Percentiles rank a stretch among this genome's conserved stretches.
Conservation (phyloP, 2,329 filamentous ascomycete genomes). For the Dissoconium aciculare region DNA sequence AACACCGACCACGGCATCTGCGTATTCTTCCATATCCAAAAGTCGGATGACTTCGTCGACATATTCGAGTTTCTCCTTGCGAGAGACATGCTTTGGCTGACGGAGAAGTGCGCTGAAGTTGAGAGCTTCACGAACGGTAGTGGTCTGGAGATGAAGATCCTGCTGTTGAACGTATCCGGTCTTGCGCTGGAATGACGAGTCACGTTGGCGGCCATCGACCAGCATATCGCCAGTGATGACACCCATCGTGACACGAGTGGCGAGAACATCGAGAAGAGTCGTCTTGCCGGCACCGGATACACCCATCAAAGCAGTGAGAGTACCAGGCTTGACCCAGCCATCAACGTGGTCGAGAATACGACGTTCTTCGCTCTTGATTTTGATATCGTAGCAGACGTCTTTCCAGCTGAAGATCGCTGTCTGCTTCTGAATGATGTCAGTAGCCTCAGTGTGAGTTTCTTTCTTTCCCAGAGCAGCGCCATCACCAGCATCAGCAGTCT, state of each 20-base stretch:
- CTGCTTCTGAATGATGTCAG: constrained; percentile 42
- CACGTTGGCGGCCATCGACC: constrained; percentile 59
- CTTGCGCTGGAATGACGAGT: constrained; percentile 76
- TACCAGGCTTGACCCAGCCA: constrained; percentile 88
- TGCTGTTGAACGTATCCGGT: constrained; percentile 89
- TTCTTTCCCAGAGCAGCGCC: constrained; percentile 3
- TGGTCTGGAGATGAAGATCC: constrained; percentile 72
- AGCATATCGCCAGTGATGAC: constrained; percentile 77
- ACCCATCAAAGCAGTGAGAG: constrained; percentile 79
- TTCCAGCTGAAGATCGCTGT: constrained; percentile 77
- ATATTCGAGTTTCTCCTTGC: constrained; percentile 67
- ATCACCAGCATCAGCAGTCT: constrained; percentile 23
- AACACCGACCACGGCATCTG: constrained; percentile 79
- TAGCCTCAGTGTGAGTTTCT: constrained; percentile 6
- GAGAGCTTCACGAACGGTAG: constrained; percentile 77
- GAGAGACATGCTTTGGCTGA: constrained; percentile 60
- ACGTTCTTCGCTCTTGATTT: constrained; percentile 62
- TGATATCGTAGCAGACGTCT: constrained; percentile 63
- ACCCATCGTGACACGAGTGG: constrained; percentile 75
- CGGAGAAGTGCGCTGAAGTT: constrained; percentile 74
- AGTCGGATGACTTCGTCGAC: constrained; percentile 84
- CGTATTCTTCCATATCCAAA: constrained; percentile 78
- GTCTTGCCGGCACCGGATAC: constrained; percentile 91
- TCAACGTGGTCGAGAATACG: constrained; percentile 74
- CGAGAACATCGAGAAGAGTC: constrained; percentile 72